Conservation (phyloP, 306 rosid species). For the Bauhinia variegata region DNA sequence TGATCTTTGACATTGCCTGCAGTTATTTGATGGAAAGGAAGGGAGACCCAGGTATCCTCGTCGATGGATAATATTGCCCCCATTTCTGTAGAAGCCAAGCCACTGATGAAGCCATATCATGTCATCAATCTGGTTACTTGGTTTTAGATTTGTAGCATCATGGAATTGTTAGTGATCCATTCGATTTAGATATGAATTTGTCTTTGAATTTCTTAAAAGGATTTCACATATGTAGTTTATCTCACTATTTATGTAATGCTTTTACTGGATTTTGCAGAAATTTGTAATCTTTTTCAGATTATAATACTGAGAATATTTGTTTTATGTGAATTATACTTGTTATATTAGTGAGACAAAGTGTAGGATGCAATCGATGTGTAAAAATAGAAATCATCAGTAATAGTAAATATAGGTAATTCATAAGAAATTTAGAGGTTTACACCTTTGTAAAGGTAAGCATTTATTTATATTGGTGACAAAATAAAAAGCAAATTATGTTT, state of each 20-base stretch:
- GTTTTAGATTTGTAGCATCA: slow-evolving; percentile 36
- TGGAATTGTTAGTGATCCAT: slow-evolving; percentile 27
- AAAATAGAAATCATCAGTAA: too few relatives aligned
- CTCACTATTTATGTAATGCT: slow-evolving; percentile 14
- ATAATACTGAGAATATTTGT: slow-evolving; percentile 7
- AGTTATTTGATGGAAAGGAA: slow-evolving; percentile 95
- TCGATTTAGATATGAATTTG: slow-evolving; percentile 31
- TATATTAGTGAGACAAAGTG: too few relatives aligned
- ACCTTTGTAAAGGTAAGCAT: too few relatives aligned
- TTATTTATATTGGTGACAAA: too few relatives aligned
- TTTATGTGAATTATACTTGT: neutral
- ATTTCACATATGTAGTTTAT: slow-evolving; percentile 30
- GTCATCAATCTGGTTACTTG: slow-evolving; percentile 17
- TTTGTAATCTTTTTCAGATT: slow-evolving; percentile 28
- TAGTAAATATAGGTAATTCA: too few relatives aligned
- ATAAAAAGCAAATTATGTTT: too few relatives aligned
- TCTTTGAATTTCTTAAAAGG: slow-evolving; percentile 26
- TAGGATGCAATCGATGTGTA: too few relatives aligned
- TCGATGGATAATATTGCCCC: slow-evolving; percentile 91
- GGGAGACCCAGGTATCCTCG: slow-evolving; percentile 92
- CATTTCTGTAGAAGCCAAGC: slow-evolving; percentile 70
- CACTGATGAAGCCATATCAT: slow-evolving; percentile 21
- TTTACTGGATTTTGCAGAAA: slow-evolving; percentile 18
- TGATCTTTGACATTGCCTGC: slow-evolving; percentile 38
- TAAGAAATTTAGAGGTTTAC: too few relatives aligned